Percentiles rank a stretch among this genome's conserved stretches.
These are phyloP conservation scores for Alternaria tenuissima DNA, from an alignment of 2,329 filamentous ascomycete species.

Conservation along the genomic window DNA sequence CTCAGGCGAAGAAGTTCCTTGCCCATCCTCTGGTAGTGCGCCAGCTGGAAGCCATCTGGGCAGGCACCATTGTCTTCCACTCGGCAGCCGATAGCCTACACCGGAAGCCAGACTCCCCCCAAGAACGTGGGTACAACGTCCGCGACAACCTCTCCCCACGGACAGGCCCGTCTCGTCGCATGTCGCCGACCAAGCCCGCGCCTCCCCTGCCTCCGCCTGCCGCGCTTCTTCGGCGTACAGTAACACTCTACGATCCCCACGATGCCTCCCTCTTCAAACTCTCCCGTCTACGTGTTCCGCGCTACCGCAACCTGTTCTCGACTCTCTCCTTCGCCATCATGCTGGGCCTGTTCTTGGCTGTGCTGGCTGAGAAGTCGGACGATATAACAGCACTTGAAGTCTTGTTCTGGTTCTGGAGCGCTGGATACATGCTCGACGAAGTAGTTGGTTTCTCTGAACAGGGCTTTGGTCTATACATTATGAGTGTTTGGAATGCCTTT, in stretches of 20 bases:
- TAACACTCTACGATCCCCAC: slow-evolving; percentile 86
- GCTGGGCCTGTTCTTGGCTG: slow-evolving; percentile 83
- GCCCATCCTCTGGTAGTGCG: slow-evolving; percentile 91
- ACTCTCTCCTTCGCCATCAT: slow-evolving; percentile 87
- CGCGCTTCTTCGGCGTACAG: slow-evolving; percentile 71
- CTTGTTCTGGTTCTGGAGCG: slow-evolving; percentile 97
- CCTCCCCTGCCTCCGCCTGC: slow-evolving; percentile 35
- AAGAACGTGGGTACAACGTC: slow-evolving; percentile 29
- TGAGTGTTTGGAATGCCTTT: slow-evolving; percentile 98
- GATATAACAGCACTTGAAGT: slow-evolving; percentile 86
- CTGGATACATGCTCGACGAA: slow-evolving; percentile 96
- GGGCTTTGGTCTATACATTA: slow-evolving; percentile 93
- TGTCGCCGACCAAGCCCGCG: slow-evolving; percentile 33
- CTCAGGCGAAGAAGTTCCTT: slow-evolving; percentile 90
- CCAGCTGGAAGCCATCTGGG: slow-evolving; percentile 97
- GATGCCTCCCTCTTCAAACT: slow-evolving; percentile 92
- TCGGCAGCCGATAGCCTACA: slow-evolving; percentile 87
- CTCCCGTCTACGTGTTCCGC: slow-evolving; percentile 86
- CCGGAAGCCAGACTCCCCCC: slow-evolving; percentile 60
- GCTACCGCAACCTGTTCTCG: slow-evolving; percentile 89
- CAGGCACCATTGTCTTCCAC: slow-evolving; percentile 92
- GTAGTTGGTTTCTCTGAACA: slow-evolving; percentile 96
- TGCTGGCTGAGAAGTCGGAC: slow-evolving; percentile 77
- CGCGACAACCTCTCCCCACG: slow-evolving; percentile 39
- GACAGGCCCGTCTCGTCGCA: slow-evolving; percentile 40